Percentiles rank a stretch among this genome's conserved stretches.
Conservation (phyloP, 169 alveolate species). For the Babesia bigemina region DNA sequence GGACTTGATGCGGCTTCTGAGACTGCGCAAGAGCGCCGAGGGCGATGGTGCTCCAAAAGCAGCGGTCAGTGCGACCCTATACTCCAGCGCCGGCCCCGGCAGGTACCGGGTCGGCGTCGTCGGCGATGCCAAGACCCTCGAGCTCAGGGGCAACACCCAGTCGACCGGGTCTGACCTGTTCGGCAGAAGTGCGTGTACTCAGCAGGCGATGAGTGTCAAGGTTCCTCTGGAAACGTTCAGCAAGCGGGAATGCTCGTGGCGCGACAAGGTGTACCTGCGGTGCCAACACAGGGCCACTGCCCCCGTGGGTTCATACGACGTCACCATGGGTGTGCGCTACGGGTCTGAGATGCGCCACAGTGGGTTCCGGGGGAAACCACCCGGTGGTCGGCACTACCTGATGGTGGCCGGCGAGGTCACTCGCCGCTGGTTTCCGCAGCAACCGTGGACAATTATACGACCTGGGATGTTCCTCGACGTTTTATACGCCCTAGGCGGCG, state of each 20-base stretch:
- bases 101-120: not conserved
- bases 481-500: not conserved
- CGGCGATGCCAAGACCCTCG: conserved; percentile 6
- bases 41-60: not conserved
- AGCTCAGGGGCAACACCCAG: conserved; percentile 2
- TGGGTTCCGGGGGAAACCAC: conserved; percentile 20
- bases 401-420: conserved; percentile 21
- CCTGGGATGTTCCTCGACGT: conserved; percentile 31
- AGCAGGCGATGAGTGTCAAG: not conserved
- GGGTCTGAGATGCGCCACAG: conserved; percentile 8
- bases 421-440: not conserved
- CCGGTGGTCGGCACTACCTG: not conserved
- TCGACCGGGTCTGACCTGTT: not conserved
- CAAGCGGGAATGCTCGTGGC: not conserved
- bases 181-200: not conserved
- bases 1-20: conserved; percentile 5
- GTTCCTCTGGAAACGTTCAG: not conserved
- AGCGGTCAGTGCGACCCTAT: not conserved
- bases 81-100: conserved; percentile 2
- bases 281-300: conserved; percentile 1
- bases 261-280: not conserved
- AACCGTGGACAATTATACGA: not conserved
- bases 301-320: not conserved
- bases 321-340: not conserved
- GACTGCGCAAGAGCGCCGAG: not conserved